Evolutionary conservation across 495 filamentous ascomycete genomes (phyloP).

Genomic region (Letharia columbiana): DNA sequence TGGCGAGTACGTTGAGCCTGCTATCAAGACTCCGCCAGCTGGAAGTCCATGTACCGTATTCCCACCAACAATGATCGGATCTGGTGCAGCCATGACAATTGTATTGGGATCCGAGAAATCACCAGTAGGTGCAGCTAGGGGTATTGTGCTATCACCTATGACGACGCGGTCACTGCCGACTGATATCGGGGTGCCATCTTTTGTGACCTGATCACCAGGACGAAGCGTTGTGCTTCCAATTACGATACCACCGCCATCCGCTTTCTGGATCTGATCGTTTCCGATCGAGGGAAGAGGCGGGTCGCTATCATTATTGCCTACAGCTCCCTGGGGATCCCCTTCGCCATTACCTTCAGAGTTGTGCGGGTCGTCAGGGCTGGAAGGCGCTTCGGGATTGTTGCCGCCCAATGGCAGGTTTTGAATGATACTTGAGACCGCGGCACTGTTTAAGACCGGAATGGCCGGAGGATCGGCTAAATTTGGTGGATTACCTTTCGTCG

Average conservation of each 20-base stretch:
- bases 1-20: background rate
- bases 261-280: background rate
- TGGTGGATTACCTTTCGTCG: too few species aligned
- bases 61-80: conserved; percentile 7
- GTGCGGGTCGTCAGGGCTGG: too few species aligned
- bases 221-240: conserved; percentile 1
- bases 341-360: too few species aligned
- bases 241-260: background rate
- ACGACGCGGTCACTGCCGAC: conserved; percentile 1
- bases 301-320: too few species aligned
- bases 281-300: background rate
- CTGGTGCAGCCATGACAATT: background rate
- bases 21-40: conserved; percentile 6
- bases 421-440: too few species aligned
- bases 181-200: conserved; percentile 1
- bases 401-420: too few species aligned
- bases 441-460: too few species aligned
- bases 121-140: background rate
- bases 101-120: background rate
- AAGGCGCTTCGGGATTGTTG: too few species aligned
- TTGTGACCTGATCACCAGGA: background rate
- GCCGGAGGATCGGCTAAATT: too few species aligned
- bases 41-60: background rate
- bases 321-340: too few species aligned
- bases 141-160: conserved; percentile 4